Evolutionary conservation across 1,284 basidiomycete genomes (phyloP).

Genomic region (Boletus sp.): DNA sequence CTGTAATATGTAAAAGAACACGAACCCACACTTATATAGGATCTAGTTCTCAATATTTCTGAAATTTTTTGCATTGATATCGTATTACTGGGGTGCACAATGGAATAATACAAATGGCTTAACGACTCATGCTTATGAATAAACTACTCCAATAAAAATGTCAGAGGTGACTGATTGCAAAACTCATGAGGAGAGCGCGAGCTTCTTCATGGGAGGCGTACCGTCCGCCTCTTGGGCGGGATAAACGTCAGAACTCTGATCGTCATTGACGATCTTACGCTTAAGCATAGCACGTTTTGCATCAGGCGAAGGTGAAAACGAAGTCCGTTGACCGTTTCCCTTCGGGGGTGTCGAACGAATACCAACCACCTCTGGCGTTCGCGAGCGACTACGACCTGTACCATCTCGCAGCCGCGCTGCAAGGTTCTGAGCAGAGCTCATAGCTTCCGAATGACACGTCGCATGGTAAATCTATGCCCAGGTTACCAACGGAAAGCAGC

Average conservation of each 20-base stretch:
- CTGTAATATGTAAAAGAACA: not conserved
- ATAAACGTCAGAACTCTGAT: slow-evolving; percentile 34
- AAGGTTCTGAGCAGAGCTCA: slow-evolving; percentile 57
- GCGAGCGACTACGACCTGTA: slow-evolving; percentile 62
- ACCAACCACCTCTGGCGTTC: slow-evolving; percentile 59
- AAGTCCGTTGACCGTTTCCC: slow-evolving; percentile 29
- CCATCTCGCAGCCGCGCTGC: slow-evolving; percentile 66
- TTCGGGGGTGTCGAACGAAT: slow-evolving; percentile 48
- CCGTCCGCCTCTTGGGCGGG: slow-evolving; percentile 36
- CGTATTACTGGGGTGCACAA: slow-evolving; percentile 20
- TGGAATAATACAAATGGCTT: slow-evolving; percentile 28
- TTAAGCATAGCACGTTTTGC: slow-evolving; percentile 56
- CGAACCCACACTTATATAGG: not conserved
- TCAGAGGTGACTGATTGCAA: slow-evolving; percentile 5
- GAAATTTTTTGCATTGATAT: slow-evolving; percentile 7
- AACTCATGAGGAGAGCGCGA: slow-evolving; percentile 41
- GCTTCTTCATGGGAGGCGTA: slow-evolving; percentile 59
- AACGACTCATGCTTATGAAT: slow-evolving; percentile 27
- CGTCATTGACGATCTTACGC: slow-evolving; percentile 64
- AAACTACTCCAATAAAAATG: slow-evolving; percentile 39
- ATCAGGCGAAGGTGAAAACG: slow-evolving; percentile 49
- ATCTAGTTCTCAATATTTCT: not conserved
- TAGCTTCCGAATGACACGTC: slow-evolving; percentile 84
- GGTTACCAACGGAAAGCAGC: not conserved
- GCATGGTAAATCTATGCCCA: slow-evolving; percentile 78